Percentiles rank a stretch among this genome's conserved stretches.
phyloP scores from a whole-genome alignment of 2,329 filamentous ascomycete genomes.

The Chrysoporthe cubensis region DNA sequence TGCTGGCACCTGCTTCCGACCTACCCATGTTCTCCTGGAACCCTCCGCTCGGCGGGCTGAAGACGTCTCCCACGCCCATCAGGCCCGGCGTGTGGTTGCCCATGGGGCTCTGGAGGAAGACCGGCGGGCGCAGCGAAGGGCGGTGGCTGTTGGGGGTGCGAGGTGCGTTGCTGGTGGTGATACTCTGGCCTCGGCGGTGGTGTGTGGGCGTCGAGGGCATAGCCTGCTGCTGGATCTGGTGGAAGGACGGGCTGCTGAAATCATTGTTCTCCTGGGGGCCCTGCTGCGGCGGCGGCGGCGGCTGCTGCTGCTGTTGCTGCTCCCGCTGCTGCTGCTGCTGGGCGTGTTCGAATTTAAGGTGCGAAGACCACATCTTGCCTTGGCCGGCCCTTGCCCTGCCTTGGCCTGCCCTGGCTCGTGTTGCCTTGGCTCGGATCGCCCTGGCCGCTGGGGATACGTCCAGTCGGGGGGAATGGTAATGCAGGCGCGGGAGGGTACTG shows the following conservation, averaged over 20 bases:
- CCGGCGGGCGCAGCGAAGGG: slow-evolving; percentile 25
- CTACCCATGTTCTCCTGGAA: slow-evolving; percentile 29
- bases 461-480: not conserved
- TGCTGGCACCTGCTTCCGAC: slow-evolving; percentile 2
- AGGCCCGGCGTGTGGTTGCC: slow-evolving; percentile 23
- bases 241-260: slow-evolving; percentile 28
- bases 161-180: slow-evolving; percentile 24
- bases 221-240: slow-evolving; percentile 23
- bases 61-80: slow-evolving; percentile 28
- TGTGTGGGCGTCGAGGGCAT: slow-evolving; percentile 28
- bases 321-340: slow-evolving; percentile 20
- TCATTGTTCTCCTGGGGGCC: slow-evolving; percentile 20
- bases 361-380: slow-evolving; percentile 28
- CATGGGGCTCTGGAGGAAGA: slow-evolving; percentile 29
- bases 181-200: slow-evolving; percentile 27
- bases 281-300: slow-evolving; percentile 1
- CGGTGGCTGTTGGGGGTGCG: slow-evolving; percentile 25
- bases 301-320: not conserved
- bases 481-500: not conserved
- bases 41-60: slow-evolving; percentile 13
- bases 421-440: not conserved
- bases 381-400: slow-evolving; percentile 1
- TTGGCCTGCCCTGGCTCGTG: not conserved
- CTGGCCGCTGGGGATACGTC: not conserved
- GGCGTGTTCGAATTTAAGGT: slow-evolving; percentile 28